These are phyloP conservation scores for Flaveria trinervia DNA, from an alignment of 129 eudicot genomes.

Conservation along the genomic window DNA sequence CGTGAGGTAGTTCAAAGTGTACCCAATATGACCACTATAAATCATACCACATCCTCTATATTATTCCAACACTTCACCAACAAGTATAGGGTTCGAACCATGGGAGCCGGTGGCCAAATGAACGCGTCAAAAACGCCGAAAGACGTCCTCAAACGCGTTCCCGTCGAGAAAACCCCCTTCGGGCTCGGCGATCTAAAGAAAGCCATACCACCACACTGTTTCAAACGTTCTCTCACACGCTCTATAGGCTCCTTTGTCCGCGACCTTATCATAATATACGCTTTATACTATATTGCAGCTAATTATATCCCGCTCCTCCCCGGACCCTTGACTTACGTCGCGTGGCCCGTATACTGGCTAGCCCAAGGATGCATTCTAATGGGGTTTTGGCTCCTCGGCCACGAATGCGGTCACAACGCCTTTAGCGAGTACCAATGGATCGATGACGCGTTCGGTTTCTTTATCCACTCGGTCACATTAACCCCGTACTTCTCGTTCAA, in stretches of 20 bases:
- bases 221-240: conserved; percentile 31
- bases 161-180: conserved; percentile 31
- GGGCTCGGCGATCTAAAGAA: conserved; percentile 32
- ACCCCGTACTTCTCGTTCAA: conserved; percentile 37
- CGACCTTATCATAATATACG: conserved; percentile 18
- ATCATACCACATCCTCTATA: conserved; percentile 7
- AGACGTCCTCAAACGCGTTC: conserved; percentile 29
- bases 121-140: neutral
- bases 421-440: conserved; percentile 30
- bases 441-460: conserved; percentile 32
- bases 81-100: neutral
- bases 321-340: conserved; percentile 11
- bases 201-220: conserved; percentile 43
- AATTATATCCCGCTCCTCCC: conserved; percentile 32
- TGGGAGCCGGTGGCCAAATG: conserved; percentile 47
- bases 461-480: conserved; percentile 33
- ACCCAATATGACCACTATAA: conserved; percentile 12
- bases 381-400: conserved; percentile 39
- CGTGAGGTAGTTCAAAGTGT: too few species aligned
- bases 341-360: conserved; percentile 38
- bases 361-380: conserved; percentile 32
- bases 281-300: conserved; percentile 24
- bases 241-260: conserved; percentile 32
- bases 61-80: conserved; percentile 9
- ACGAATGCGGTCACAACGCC: conserved; percentile 41